These are phyloP conservation scores for Boechera divaricarpa DNA, from an alignment of 345 rosid species.

Conservation along the genomic window DNA sequence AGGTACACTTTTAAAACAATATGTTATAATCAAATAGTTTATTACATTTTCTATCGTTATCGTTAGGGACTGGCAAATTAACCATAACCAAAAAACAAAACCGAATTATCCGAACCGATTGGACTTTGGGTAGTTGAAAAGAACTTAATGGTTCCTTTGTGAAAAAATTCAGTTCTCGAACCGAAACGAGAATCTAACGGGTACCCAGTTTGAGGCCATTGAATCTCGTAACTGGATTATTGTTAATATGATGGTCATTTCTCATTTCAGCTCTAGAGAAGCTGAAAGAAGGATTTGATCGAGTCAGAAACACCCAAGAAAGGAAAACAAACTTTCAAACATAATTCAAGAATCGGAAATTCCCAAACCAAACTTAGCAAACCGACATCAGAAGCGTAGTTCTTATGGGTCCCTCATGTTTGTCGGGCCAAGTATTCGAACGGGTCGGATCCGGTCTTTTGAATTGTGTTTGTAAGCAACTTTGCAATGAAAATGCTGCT, in stretches of 20 bases:
- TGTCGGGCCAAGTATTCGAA: slow-evolving; percentile 12
- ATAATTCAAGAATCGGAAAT: slow-evolving; percentile 46
- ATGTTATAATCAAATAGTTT: too few relatives aligned
- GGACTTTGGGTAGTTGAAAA: too few relatives aligned
- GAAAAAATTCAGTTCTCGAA: too few relatives aligned
- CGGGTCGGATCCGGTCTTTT: neutral
- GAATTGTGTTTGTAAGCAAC: too few relatives aligned
- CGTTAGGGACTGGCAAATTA: too few relatives aligned
- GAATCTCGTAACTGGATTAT: neutral
- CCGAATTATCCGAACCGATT: too few relatives aligned
- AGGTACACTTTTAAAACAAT: too few relatives aligned
- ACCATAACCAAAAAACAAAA: too few relatives aligned
- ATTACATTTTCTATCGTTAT: too few relatives aligned
- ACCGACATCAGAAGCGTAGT: slow-evolving; percentile 32
- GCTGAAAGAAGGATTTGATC: slow-evolving; percentile 59
- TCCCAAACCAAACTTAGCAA: slow-evolving; percentile 31
- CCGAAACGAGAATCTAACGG: too few relatives aligned
- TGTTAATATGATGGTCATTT: slow-evolving; percentile 14
- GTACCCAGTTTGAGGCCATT: neutral
- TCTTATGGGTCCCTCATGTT: neutral
- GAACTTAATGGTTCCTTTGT: too few relatives aligned
- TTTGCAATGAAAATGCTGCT: too few relatives aligned
- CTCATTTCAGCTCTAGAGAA: slow-evolving; percentile 67
- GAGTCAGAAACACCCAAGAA: slow-evolving; percentile 70
- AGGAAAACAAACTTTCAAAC: slow-evolving; percentile 53